Percentiles rank a stretch among this genome's conserved stretches.
Evolutionary conservation across 192 early-diverging fungal genomes (phyloP).

Genomic region (Coemansia sp.): DNA sequence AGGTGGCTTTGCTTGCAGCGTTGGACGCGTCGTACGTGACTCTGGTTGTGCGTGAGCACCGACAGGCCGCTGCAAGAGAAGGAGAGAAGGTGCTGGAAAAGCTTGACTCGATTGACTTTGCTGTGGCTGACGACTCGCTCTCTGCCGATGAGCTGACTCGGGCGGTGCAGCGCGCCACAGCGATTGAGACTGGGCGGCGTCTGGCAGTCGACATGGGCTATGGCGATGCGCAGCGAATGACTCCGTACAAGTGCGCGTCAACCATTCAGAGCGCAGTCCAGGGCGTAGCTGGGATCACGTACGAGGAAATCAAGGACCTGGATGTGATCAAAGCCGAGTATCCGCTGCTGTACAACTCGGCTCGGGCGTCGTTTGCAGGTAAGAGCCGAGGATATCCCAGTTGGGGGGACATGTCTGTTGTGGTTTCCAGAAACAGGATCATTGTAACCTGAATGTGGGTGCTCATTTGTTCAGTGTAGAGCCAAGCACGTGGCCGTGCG

Average conservation of each 20-base stretch:
- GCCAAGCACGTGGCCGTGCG: slow-evolving; percentile 44
- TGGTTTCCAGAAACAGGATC: background rate
- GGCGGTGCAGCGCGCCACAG: slow-evolving; percentile 56
- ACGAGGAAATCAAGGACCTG: slow-evolving; percentile 65
- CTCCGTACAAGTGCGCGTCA: slow-evolving; percentile 68
- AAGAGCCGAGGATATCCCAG: slow-evolving; percentile 11
- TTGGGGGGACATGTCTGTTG: background rate
- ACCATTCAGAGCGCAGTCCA: slow-evolving; percentile 67
- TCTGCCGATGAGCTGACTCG: slow-evolving; percentile 16
- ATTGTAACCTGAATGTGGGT: background rate
- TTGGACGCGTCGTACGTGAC: slow-evolving; percentile 73
- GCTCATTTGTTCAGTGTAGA: slow-evolving; percentile 17
- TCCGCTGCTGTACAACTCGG: slow-evolving; percentile 77
- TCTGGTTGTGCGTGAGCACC: slow-evolving; percentile 76
- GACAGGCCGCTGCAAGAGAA: slow-evolving; percentile 30
- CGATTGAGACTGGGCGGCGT: slow-evolving; percentile 73
- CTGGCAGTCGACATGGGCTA: slow-evolving; percentile 77
- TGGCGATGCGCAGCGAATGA: slow-evolving; percentile 84
- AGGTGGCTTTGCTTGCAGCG: slow-evolving; percentile 71
- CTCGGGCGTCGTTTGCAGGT: slow-evolving; percentile 68
- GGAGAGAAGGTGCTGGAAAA: slow-evolving; percentile 49
- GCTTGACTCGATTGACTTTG: slow-evolving; percentile 61
- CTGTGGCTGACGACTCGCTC: slow-evolving; percentile 29
- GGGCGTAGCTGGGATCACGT: slow-evolving; percentile 52
- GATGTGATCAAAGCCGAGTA: slow-evolving; percentile 73